Percentiles rank a stretch among this genome's conserved stretches.
phyloP scores from a whole-genome alignment of 148 eudicot genomes.

The Rheum nobile region DNA sequence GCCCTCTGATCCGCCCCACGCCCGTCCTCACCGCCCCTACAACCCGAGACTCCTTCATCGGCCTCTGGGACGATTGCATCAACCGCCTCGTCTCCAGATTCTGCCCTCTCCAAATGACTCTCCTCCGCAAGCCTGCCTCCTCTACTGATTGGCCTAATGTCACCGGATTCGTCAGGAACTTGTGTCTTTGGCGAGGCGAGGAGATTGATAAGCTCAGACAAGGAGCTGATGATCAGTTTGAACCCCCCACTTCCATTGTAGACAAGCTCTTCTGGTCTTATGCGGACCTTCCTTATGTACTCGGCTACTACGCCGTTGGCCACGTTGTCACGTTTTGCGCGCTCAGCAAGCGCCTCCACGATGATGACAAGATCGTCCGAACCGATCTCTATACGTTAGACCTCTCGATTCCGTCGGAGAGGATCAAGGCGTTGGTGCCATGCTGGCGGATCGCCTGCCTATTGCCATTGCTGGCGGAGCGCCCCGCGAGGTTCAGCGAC shows the following conservation, averaged over 20 bases:
- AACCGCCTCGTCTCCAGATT: slow-evolving; percentile 60
- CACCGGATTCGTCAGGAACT: slow-evolving; percentile 41
- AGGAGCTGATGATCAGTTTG: slow-evolving; percentile 19
- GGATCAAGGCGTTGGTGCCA: slow-evolving; percentile 49
- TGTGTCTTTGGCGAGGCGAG: slow-evolving; percentile 83
- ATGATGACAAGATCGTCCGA: slow-evolving; percentile 22
- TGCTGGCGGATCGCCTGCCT: slow-evolving; percentile 78
- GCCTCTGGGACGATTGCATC: slow-evolving; percentile 79
- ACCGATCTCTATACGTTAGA: slow-evolving; percentile 56
- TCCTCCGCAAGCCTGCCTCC: slow-evolving; percentile 36
- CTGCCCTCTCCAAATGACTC: slow-evolving; percentile 35
- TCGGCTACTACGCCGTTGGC: slow-evolving; percentile 74
- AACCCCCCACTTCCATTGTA: slow-evolving; percentile 41
- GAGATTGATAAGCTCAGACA: slow-evolving; percentile 50
- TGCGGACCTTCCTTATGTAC: slow-evolving; percentile 46
- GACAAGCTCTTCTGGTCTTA: slow-evolving; percentile 62
- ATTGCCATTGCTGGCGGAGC: slow-evolving; percentile 54
- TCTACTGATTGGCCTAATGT: slow-evolving; percentile 55
- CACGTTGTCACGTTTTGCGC: slow-evolving; percentile 64
- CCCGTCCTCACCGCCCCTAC: slow-evolving; percentile 33
- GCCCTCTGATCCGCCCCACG: slow-evolving; percentile 41
- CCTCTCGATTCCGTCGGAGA: slow-evolving; percentile 41
- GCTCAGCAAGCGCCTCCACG: slow-evolving; percentile 31
- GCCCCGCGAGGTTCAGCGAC: slow-evolving; percentile 44
- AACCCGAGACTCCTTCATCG: slow-evolving; percentile 52